Conservation (phyloP, 805 yeast genomes). For the Priceomyces haplophilus region DNA sequence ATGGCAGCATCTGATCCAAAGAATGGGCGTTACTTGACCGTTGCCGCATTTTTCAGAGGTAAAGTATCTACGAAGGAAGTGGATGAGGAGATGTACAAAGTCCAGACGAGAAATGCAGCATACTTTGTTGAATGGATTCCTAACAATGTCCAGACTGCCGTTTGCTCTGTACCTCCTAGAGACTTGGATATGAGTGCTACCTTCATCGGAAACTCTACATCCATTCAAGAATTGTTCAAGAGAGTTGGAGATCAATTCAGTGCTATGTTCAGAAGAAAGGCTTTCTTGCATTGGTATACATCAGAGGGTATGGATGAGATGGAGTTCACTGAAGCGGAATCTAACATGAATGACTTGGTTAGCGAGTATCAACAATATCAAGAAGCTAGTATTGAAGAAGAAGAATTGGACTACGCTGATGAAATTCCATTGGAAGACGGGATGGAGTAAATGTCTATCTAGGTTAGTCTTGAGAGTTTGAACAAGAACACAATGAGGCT, state of each 20-base stretch:
- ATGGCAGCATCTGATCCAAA: conserved; percentile 94
- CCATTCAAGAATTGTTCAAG: conserved; percentile 86
- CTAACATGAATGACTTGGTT: conserved; percentile 84
- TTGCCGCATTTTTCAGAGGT: conserved; percentile 93
- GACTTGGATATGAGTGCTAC: conserved; percentile 88
- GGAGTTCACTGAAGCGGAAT: conserved; percentile 92
- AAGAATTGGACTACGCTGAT: conserved; percentile 65
- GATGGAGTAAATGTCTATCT: conserved; percentile 27
- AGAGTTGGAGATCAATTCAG: conserved; percentile 87
- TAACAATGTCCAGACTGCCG: conserved; percentile 90
- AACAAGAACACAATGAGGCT: not conserved
- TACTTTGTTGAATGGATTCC: conserved; percentile 97
- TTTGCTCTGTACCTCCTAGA: conserved; percentile 86
- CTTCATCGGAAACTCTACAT: conserved; percentile 88
- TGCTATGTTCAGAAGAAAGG: conserved; percentile 90
- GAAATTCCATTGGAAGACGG: conserved; percentile 59
- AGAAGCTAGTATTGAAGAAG: conserved; percentile 75
- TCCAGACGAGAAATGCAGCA: conserved; percentile 75
- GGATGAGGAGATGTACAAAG: conserved; percentile 87
- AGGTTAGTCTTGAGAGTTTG: not conserved
- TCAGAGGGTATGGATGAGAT: conserved; percentile 95
- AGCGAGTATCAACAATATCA: conserved; percentile 90
- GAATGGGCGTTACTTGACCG: conserved; percentile 87
- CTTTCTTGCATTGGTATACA: conserved; percentile 95
- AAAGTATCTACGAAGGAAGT: conserved; percentile 90